phyloP scores from a whole-genome alignment of 352 stramenopile species.

The Globisporangium camurandrum region DNA sequence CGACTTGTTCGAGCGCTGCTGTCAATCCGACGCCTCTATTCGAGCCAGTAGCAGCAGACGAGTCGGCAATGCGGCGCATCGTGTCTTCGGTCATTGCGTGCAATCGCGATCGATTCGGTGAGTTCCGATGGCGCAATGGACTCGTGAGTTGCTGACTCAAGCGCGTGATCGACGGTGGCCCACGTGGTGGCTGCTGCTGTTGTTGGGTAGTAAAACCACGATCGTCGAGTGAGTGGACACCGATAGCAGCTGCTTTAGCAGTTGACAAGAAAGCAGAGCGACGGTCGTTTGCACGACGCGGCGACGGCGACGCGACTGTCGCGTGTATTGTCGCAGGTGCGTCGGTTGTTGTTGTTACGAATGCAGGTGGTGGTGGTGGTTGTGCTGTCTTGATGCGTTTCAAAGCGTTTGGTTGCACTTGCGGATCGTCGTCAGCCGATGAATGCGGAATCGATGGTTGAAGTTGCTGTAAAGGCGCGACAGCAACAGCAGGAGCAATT shows the following conservation, averaged over 20 bases:
- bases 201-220: constrained; percentile 11
- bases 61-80: constrained; percentile 12
- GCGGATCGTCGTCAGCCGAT: too few relatives aligned
- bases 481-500: neutral
- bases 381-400: constrained; percentile 11
- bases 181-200: too few relatives aligned
- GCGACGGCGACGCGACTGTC: constrained; percentile 8
- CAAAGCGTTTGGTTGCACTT: neutral
- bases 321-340: neutral
- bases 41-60: neutral
- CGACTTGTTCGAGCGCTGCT: constrained; percentile 36
- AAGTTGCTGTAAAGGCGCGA: too few relatives aligned
- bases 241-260: constrained; percentile 5
- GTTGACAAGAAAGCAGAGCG: constrained; percentile 6
- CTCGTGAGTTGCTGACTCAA: constrained; percentile 15
- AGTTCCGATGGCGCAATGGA: constrained; percentile 16
- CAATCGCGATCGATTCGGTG: constrained; percentile 10
- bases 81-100: constrained; percentile 14
- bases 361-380: constrained; percentile 1
- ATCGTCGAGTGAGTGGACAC: constrained; percentile 13
- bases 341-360: neutral
- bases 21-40: constrained; percentile 2
- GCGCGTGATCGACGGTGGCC: constrained; percentile 11
- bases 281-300: constrained; percentile 3
- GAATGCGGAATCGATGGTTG: too few relatives aligned